phyloP scores from a whole-genome alignment of 495 filamentous ascomycete genomes.

The Cetradonia linearis region DNA sequence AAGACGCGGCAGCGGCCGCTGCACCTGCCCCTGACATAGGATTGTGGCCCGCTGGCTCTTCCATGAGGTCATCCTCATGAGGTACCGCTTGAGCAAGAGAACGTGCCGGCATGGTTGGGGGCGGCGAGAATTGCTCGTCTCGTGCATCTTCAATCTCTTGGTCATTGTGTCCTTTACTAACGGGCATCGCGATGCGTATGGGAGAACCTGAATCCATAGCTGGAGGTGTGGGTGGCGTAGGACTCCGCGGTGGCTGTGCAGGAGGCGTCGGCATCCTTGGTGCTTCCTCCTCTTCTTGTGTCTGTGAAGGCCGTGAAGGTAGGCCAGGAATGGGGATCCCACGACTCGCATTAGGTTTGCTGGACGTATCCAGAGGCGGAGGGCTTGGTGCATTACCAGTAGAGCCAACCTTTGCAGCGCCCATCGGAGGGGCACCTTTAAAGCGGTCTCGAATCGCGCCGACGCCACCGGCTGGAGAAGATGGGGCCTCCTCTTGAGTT shows the following conservation, averaged over 20 bases:
- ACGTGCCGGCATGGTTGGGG: constrained; percentile 44
- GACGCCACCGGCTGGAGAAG: constrained; percentile 49
- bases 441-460: constrained; percentile 68
- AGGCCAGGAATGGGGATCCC: constrained; percentile 66
- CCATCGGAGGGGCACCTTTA: constrained; percentile 57
- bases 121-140: constrained; percentile 41
- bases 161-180: constrained; percentile 52
- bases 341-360: constrained; percentile 46
- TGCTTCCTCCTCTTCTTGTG: constrained; percentile 42
- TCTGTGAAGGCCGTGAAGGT: constrained; percentile 43
- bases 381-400: constrained; percentile 45
- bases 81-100: constrained; percentile 51
- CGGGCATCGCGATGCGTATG: constrained; percentile 78
- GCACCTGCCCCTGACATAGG: constrained; percentile 52
- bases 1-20: constrained; percentile 34
- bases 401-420: constrained; percentile 40
- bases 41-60: constrained; percentile 52
- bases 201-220: constrained; percentile 53
- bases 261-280: constrained; percentile 44
- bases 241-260: constrained; percentile 47
- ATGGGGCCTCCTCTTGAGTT: constrained; percentile 37
- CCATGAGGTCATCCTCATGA: constrained; percentile 51
- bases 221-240: constrained; percentile 48
- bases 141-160: constrained; percentile 41
- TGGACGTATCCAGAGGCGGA: constrained; percentile 51